These are phyloP conservation scores for Cunninghamia lanceolata DNA, from an alignment of 75 land plant species.

Conservation along the genomic window DNA sequence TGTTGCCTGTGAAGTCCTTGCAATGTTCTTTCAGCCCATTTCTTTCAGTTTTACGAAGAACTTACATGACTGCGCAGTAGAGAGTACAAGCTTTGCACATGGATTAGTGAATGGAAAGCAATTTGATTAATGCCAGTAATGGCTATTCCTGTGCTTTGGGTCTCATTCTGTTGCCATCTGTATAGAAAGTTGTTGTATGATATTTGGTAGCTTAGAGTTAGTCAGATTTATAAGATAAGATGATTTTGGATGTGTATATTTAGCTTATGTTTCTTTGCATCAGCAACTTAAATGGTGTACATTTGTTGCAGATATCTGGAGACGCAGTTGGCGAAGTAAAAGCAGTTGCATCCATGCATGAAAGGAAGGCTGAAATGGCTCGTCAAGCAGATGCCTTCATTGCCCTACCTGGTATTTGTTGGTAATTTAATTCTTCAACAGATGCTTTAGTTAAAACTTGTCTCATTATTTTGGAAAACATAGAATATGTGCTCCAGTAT, in stretches of 20 bases:
- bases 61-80: too few relatives aligned
- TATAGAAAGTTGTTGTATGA: not conserved
- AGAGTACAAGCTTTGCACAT: too few relatives aligned
- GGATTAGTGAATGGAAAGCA: too few relatives aligned
- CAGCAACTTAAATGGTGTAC: not conserved
- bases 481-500: not conserved
- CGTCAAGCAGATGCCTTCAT: conserved; percentile 86
- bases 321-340: conserved; percentile 71
- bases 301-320: conserved; percentile 66
- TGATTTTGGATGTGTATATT: not conserved
- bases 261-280: not conserved
- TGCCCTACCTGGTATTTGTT: conserved; percentile 75
- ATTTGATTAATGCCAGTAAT: not conserved
- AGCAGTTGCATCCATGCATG: conserved; percentile 80
- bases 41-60: too few relatives aligned
- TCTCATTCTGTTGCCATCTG: not conserved
- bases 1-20: not conserved
- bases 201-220: not conserved
- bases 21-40: not conserved
- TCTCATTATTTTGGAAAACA: not conserved
- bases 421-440: not conserved
- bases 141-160: not conserved
- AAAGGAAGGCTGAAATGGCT: conserved; percentile 88
- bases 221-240: not conserved
- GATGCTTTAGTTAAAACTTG: not conserved